Conservation (phyloP, 2,329 filamentous ascomycete species). For the Neonectria coccinea region DNA sequence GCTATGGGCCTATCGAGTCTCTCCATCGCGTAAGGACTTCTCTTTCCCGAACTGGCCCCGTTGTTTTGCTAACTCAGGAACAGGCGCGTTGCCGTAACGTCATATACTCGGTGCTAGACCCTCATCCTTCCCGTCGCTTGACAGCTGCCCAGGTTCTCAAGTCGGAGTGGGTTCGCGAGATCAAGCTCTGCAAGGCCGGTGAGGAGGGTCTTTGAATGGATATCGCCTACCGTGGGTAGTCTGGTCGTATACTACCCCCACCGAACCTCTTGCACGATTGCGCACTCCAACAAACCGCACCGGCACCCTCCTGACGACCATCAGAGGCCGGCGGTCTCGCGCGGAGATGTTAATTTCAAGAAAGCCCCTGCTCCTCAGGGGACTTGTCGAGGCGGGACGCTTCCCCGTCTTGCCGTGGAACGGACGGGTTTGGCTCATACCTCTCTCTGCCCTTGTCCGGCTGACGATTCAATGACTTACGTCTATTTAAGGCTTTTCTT, state of each 20-base stretch:
- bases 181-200: conserved; percentile 95
- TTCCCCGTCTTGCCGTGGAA: conserved; percentile 29
- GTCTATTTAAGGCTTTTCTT: conserved; percentile 34
- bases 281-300: conserved; percentile 3
- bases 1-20: conserved; percentile 96
- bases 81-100: conserved; percentile 98
- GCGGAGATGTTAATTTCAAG: conserved; percentile 15
- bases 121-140: conserved; percentile 90
- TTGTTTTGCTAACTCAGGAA: conserved; percentile 29
- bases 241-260: not conserved
- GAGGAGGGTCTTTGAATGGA: conserved; percentile 84
- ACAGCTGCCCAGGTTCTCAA: conserved; percentile 97
- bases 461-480: conserved; percentile 44
- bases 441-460: conserved; percentile 23
- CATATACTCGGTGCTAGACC: conserved; percentile 98
- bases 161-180: conserved; percentile 98
- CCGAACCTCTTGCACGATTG: not conserved
- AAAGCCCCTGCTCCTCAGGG: conserved; percentile 11
- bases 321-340: not conserved
- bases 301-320: not conserved
- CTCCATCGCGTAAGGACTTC: conserved; percentile 82
- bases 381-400: conserved; percentile 26
- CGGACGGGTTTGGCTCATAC: conserved; percentile 31
- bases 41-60: not conserved
- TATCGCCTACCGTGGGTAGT: not conserved